Conservation (phyloP, 352 stramenopile genomes). For the Hyaloperonospora brassicae region DNA sequence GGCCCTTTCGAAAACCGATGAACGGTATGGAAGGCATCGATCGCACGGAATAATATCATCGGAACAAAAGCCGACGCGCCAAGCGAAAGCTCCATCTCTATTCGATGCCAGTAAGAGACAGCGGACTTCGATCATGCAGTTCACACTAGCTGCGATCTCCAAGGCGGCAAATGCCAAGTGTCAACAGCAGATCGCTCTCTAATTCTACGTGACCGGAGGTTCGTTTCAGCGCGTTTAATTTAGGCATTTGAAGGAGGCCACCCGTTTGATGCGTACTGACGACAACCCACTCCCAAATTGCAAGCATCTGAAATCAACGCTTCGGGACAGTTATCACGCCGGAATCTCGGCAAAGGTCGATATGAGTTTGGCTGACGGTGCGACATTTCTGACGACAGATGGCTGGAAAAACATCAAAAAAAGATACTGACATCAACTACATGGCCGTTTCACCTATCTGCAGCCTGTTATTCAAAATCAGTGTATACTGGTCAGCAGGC, state of each 20-base stretch:
- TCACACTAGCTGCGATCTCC: not conserved
- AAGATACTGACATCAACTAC: not conserved
- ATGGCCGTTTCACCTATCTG: not conserved
- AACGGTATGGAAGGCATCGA: not conserved
- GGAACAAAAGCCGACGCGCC: not conserved
- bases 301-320: not conserved
- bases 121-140: not conserved
- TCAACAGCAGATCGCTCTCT: not conserved
- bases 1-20: no score
- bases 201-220: not conserved
- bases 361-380: not conserved
- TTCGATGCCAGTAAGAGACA: not conserved
- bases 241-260: no score
- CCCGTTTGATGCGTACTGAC: no score
- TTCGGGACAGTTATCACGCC: not conserved
- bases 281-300: not conserved
- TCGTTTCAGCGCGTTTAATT: no score
- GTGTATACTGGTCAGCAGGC: not conserved
- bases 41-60: not conserved
- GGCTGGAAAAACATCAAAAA: not conserved
- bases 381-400: not conserved
- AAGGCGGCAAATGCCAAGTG: not conserved
- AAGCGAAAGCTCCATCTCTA: not conserved
- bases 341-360: not conserved
- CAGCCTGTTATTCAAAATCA: not conserved